Evolutionary conservation across 352 stramenopile species (phyloP), one percentile per base, ranked within the genome.

Genomic region (Phytophthora agathidicida): DNA sequence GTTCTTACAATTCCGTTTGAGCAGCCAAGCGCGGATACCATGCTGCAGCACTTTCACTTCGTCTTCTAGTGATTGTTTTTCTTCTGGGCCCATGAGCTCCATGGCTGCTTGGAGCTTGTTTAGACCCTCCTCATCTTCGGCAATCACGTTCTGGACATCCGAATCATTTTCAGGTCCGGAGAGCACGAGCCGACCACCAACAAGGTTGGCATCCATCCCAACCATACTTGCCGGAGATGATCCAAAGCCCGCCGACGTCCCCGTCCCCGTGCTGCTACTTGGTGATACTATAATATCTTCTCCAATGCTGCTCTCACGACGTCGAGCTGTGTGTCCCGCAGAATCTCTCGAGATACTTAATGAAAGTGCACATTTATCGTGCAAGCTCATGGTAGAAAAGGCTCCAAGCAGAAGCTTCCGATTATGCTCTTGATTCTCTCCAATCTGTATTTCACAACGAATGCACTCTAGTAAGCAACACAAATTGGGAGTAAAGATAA

Each of bases 361-460:
- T 7, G 86, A 93, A 13, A 95, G 58, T 0, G 86, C 86, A 24
- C 86, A 95, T 53, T 95, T 95, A 64, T 95, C 86, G 32, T 93
- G 86, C 36, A 95, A 70, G 71, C 86, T 95, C 86, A 95, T 94
- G 0, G 83, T 93, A 7, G 86, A 95, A 58, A 95, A 95, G 3
- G 86, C 86, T 2, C 84, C 84, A 27, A 95, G 71, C 3, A 95
- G 41, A 14, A 95, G 62, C 49, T 95, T 93, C 8, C 86, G 78
- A 52, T 95, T 95, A 62, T 93, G 78, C 30, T 92, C 73, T 39
- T 93, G 75, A 49, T 89, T 93, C 23, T 89, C 77, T 58, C 77
- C 82, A 5, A 74, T 65, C 78, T 93, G 28, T 30, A 48, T 27
- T 37, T 33, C 5, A 39, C 10, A 57, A 11, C 26, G 3, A 46